These are phyloP conservation scores for Colletotrichum tropicicola DNA, from an alignment of 2,329 filamentous ascomycete species.

Conservation along the genomic window DNA sequence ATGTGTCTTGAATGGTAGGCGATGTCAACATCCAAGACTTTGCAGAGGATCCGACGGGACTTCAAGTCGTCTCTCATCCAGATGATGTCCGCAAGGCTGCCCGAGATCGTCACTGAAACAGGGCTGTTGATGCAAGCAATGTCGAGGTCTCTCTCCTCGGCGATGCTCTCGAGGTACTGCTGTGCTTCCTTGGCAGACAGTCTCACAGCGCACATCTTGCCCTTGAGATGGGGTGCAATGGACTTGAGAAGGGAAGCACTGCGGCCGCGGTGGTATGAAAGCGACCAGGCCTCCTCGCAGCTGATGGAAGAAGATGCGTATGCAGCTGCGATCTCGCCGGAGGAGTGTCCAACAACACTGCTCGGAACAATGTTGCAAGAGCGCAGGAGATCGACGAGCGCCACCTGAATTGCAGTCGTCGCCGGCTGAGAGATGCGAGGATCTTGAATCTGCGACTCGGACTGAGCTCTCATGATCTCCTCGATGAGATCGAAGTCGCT, in stretches of 20 bases:
- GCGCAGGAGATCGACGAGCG: conserved; percentile 49
- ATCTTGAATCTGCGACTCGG: conserved; percentile 40
- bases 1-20: conserved; percentile 58
- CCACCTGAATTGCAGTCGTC: conserved; percentile 52
- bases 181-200: conserved; percentile 40
- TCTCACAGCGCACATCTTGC: conserved; percentile 52
- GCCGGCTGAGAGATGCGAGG: conserved; percentile 50
- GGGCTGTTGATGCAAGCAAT: conserved; percentile 57
- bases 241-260: conserved; percentile 40
- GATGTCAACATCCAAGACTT: conserved; percentile 45
- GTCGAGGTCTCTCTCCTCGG: conserved; percentile 35
- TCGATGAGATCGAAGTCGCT: conserved; percentile 44
- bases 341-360: conserved; percentile 54
- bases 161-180: conserved; percentile 36
- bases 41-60: conserved; percentile 42
- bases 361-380: conserved; percentile 42
- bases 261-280: conserved; percentile 52
- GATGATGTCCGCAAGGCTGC: conserved; percentile 42
- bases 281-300: conserved; percentile 48
- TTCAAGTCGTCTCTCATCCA: conserved; percentile 42
- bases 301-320: conserved; percentile 48
- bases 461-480: conserved; percentile 43
- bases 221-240: conserved; percentile 39
- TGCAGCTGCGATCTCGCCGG: conserved; percentile 56
- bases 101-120: conserved; percentile 53